Base-by-base conservation (phyloP, 2,329 filamentous ascomycete genomes). In the Raffaelea arxii region DNA sequence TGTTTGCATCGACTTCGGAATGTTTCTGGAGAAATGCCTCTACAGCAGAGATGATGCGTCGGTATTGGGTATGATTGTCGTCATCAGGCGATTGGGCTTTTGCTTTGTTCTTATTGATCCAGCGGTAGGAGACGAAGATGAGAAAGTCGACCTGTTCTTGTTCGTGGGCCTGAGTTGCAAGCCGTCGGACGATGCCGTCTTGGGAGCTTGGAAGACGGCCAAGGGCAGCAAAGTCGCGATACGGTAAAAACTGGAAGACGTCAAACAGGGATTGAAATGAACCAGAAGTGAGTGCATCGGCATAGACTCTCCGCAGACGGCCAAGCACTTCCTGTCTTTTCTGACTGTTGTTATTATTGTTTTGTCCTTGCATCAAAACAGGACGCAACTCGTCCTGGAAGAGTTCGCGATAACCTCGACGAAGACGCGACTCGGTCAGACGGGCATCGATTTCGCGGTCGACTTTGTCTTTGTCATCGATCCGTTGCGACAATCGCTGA, bases 311-410 rank as follows among this genome's bases (percentile, higher is more conserved):
- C n/a, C n/a, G n/a, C n/a, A n/a, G n/a, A n/a, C n/a, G n/a, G n/a
- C n/a, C n/a, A n/a, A n/a, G n/a, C n/a, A n/a, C n/a, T n/a, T n/a
- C n/a, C n/a, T n/a, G n/a, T n/a, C n/a, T n/a, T n/a, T n/a, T n/a
- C n/a, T 11, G 16, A 16, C 46, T 46, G 41, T 58, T 59, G 12
- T 51, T 50, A 6, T 48, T 35, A 39, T 62, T 51, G 10, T 46
- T 48, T 22, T 51, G 41, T 11, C 43, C 41, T n/a, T 11, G n/a
- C 6, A 59, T 52, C 2, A 67, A 56, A 11, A 61, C 54, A 2
- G 60, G 62, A 16, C 62, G 56, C 12, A 67, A 50, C n/a, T 55
- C 55, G 27, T 65, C 62, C 47, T 66, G 63, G 35, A 66, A 62
- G 2, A 66, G 30, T 43, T 65, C 58, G 1, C 62, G 55, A 43